Evolutionary conservation across 2,329 filamentous ascomycete species (phyloP), one percentile per base, ranked within the genome.

Genomic region (Talaromyces sp.): DNA sequence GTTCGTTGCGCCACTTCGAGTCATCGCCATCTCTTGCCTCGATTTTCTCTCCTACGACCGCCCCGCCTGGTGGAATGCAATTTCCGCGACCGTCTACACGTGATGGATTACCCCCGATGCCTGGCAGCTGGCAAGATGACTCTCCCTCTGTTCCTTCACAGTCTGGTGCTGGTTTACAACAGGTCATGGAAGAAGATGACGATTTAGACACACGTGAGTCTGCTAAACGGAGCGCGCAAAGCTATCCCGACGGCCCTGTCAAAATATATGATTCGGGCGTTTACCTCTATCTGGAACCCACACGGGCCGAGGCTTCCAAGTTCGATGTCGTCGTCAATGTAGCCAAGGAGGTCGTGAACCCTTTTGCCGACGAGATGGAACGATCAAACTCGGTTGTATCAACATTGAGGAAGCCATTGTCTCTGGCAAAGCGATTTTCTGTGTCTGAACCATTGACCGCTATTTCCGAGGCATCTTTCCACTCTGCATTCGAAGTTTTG

Each of bases 271-370:
- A 87, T 60, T 82, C 83, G 12, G 81, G 83, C 2, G 80, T 88
- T 3, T 87, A 84, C 66, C 78, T 88, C 5, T 88, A 87, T 65
- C 78, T 87, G 59, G 86, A 88, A 69, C 86, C 86, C 0, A 87
- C 81, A 3, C 81, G 79, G 5, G 81, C 85, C 61, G 84, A 87
- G 70, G 85, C 85, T 2, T 78, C 80, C 5, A 74, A 81, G 44
- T 88, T 87, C 64, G 86, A 88, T 67, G 84, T 87, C 2, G 82
- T 88, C 23, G 78, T 88, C 65, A 88, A 88, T 64, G 86, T 88
- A 30, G 86, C 86, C 6, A 87, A 86, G 69, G 86, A 88, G 70
- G 85, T 88, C 5, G 79, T 79, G 59, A 87, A 87, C 66, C 86
- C 86, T 0, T 85, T 87, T 67, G 71, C 68, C 5, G 67, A 62